phyloP scores from a whole-genome alignment of 805 yeast genomes.

The Ogataea pini region DNA sequence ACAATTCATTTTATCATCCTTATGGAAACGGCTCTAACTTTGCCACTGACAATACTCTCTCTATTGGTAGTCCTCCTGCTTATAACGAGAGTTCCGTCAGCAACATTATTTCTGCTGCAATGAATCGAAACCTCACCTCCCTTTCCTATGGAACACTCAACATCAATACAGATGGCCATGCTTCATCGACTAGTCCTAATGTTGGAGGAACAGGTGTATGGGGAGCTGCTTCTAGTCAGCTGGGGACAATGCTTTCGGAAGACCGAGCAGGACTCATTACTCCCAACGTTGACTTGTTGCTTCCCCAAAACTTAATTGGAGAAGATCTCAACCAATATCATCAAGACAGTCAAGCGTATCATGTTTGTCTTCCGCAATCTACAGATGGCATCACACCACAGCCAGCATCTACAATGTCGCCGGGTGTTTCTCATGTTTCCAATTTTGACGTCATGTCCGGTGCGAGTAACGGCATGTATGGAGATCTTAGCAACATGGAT shows the following conservation, averaged over 20 bases:
- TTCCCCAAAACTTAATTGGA: slow-evolving; percentile 35
- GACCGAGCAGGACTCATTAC: slow-evolving; percentile 11
- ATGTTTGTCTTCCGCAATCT: slow-evolving; percentile 7
- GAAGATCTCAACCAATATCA: slow-evolving; percentile 19
- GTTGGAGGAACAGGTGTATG: slow-evolving; percentile 11
- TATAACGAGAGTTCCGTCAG: slow-evolving; percentile 22
- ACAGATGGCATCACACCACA: slow-evolving; percentile 3
- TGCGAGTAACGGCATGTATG: slow-evolving; percentile 8
- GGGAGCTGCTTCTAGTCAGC: slow-evolving; percentile 15
- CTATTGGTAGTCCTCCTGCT: slow-evolving; percentile 20
- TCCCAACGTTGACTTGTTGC: slow-evolving; percentile 27
- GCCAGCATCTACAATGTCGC: slow-evolving; percentile 12
- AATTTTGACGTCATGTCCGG: slow-evolving; percentile 18
- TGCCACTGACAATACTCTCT: slow-evolving; percentile 16
- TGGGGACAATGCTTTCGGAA: background rate
- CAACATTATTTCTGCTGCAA: slow-evolving; percentile 22
- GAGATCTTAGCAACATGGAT: slow-evolving; percentile 12
- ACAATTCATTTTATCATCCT: background rate
- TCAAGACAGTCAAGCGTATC: slow-evolving; percentile 4
- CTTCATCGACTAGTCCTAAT: slow-evolving; percentile 16
- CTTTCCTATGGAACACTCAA: slow-evolving; percentile 13
- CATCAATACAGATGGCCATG: slow-evolving; percentile 19
- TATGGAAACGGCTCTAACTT: slow-evolving; percentile 4
- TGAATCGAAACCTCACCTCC: slow-evolving; percentile 27
- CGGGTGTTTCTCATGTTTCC: slow-evolving; percentile 18